Base-by-base conservation (phyloP, 2,329 filamentous ascomycete species). In the Arachnomyces sp. region DNA sequence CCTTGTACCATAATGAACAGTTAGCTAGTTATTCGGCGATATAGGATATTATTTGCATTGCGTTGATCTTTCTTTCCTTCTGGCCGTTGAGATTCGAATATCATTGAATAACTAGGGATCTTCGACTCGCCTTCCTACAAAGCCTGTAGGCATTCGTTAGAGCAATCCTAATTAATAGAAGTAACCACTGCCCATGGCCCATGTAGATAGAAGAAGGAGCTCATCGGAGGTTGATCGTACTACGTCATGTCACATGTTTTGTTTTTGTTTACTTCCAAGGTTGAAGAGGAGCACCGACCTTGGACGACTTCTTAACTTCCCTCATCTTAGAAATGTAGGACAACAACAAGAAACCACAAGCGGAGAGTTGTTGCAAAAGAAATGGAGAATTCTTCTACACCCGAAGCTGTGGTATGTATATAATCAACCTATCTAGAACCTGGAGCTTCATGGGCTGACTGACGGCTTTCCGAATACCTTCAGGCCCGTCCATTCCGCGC, bases 401-500 rank as follows among this genome's bases (percentile, higher is more conserved):
- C 21, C 21, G 21, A 25, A 5, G 5, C 9, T 9, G 28, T 36
- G 37, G 42, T 40, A 32, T 29, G 35, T 29, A 17, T 32, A 6
- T 16, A 15, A n/a, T n/a, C 15, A 12, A 25, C 13, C 21, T 28
- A 7, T 14, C 8, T 11, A 18, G 31, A 14, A 25, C 12, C 21
- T 35, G 33, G 36, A 31, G 45, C 25, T 49, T 21, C 8, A 16
- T 29, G 5, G n/a, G 21, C 45, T 77, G 73, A 64, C 70, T 43
- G 61, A n/a, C 66, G 21, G 25, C 25, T 35, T 43, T 42, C 42
- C 43, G 54, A 25, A 52, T 32, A 7, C 16, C 28, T 11, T 16
- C 48, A 82, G 78, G 67, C 77, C 41, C 57, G 65, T 18, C 78
- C 78, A 13, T 51, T 81, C 46, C 72, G 67, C 45, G 58, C 74